Base-by-base conservation (phyloP, 2,329 filamentous ascomycete genomes). In the Rutstroemia sp. region DNA sequence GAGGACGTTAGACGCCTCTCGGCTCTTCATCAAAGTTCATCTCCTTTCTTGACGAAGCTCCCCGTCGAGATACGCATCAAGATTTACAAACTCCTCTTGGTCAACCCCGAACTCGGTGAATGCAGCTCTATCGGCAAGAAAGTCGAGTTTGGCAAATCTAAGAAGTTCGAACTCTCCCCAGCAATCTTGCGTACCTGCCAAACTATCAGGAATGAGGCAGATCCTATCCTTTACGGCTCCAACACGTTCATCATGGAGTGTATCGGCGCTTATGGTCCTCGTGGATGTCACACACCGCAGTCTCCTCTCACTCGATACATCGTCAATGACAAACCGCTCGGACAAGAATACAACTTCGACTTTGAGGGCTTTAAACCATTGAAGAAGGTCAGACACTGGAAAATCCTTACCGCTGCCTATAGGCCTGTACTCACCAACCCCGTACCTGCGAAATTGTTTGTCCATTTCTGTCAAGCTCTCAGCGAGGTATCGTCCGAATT, bases 221-320 rank as follows among this genome's bases (percentile, higher is more conserved):
- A 42, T 39, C 21, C 27, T 9, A 47, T 52, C 45, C 49, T 58
- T 1, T 58, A 58, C 5, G 53, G 48, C n/a, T 52, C 27, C 16
- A 58, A 58, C 30, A 58, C 54, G 16, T 58, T 58, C 14, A 23
- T 58, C 3, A 50, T 58, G 3, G 54, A 51, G 21, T 57, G 48
- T 3, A 56, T 58, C n/a, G 48, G 57, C 19, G 52, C 47, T 10
- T 48, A 48, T 48, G 49, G 52, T 27, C 39, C 53, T 14, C 1
- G 16, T 10, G n/a, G 14, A 17, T 25, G 1, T 25, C 51, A 56
- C 30, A 17, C 46, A 2, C 54, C 54, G 12, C 54, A 56, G 42
- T 53, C 54, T 14, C 54, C 54, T 14, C 49, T 56, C 9, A 56
- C 54, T 14, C 45, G 54, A 56, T 47, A 40, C 25, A 23, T 5